These are phyloP conservation scores for Pleurotus tuoliensis DNA, from an alignment of 768 basidiomycete species.

Conservation along the genomic window DNA sequence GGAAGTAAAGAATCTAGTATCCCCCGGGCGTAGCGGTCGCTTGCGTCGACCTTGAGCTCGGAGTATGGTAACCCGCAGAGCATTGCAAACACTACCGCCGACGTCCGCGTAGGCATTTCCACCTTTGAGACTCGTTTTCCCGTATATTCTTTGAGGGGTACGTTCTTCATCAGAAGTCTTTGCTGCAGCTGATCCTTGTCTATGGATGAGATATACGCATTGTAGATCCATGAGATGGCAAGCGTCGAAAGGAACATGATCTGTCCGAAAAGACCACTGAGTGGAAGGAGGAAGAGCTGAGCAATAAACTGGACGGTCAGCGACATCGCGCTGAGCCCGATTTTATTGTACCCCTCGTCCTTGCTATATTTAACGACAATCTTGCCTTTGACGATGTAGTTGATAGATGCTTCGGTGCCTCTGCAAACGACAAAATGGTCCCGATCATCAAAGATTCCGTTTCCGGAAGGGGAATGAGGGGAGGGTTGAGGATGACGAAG, in stretches of 20 bases:
- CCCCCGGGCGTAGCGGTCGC: not conserved
- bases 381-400: conserved; percentile 20
- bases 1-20: conserved; percentile 5
- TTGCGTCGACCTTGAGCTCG: not conserved
- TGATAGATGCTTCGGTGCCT: conserved; percentile 20
- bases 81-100: conserved; percentile 7
- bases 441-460: conserved; percentile 21
- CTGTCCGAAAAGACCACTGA: conserved; percentile 27
- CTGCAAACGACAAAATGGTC: conserved; percentile 19
- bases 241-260: conserved; percentile 26
- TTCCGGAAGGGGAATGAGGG: conserved; percentile 18
- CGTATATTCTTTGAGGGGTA: not conserved
- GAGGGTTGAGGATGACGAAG: conserved; percentile 17
- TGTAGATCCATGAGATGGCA: conserved; percentile 26
- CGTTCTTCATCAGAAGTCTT: not conserved
- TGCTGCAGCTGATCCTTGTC: conserved; percentile 8
- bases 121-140: not conserved
- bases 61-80: not conserved
- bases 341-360: conserved; percentile 12
- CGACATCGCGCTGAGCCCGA: conserved; percentile 24
- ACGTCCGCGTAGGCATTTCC: conserved; percentile 5
- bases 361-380: conserved; percentile 18
- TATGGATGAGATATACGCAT: conserved; percentile 20
- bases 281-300: conserved; percentile 31
- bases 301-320: conserved; percentile 26